These are phyloP conservation scores for Salix viminalis DNA, from an alignment of 345 rosid species.

Conservation along the genomic window DNA sequence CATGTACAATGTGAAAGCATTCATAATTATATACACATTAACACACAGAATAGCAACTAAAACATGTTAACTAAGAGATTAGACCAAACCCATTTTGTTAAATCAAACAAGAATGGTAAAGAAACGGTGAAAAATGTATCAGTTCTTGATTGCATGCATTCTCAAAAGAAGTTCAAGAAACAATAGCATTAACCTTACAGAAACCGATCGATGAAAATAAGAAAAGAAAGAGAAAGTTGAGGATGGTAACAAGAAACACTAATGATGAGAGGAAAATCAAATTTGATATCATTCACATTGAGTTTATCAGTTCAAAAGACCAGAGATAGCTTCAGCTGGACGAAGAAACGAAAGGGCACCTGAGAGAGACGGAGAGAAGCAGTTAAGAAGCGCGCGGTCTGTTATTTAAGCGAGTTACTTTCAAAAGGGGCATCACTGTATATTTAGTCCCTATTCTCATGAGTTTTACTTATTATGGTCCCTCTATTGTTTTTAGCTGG, in stretches of 20 bases:
- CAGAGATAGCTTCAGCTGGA: neutral
- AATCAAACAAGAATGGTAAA: neutral
- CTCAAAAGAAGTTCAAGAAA: neutral
- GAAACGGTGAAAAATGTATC: neutral
- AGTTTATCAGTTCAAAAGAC: neutral
- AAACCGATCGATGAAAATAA: neutral
- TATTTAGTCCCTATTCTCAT: neutral
- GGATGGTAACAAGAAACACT: neutral
- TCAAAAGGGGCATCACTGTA: neutral
- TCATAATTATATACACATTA: neutral
- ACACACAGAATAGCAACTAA: neutral
- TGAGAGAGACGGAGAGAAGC: neutral
- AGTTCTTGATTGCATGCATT: neutral
- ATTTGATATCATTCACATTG: neutral
- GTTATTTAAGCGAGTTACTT: neutral
- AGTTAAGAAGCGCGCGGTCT: neutral
- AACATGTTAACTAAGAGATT: neutral
- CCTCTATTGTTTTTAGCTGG: neutral
- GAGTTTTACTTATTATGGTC: neutral
- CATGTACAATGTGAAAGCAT: neutral
- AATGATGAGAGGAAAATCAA: neutral
- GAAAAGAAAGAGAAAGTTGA: neutral
- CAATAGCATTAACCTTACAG: neutral
- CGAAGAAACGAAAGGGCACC: constrained; percentile 2
- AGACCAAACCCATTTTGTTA: neutral